Evolutionary conservation across 1,284 basidiomycete genomes (phyloP).

Genomic region (Inonotus hispidus): DNA sequence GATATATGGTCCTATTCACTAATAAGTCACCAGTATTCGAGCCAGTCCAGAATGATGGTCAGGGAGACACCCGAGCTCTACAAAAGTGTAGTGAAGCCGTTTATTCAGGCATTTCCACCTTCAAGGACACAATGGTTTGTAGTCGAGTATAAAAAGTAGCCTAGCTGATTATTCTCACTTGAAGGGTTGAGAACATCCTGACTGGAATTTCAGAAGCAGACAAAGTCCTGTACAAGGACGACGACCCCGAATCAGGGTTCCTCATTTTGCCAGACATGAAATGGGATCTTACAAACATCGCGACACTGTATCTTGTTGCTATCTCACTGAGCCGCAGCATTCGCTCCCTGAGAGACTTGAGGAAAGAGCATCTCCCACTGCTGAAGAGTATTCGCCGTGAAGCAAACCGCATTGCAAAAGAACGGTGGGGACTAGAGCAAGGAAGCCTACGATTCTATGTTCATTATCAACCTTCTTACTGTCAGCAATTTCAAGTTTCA

Average conservation of each 20-base stretch:
- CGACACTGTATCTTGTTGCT: conserved; percentile 72
- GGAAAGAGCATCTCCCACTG: conserved; percentile 58
- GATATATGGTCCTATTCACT: not conserved
- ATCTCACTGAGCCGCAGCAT: conserved; percentile 56
- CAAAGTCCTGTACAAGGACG: conserved; percentile 65
- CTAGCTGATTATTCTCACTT: not conserved
- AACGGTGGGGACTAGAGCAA: conserved; percentile 55
- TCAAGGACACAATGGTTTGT: conserved; percentile 77
- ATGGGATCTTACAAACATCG: conserved; percentile 80
- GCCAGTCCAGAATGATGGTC: conserved; percentile 69
- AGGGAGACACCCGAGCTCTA: conserved; percentile 79
- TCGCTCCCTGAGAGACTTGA: conserved; percentile 68
- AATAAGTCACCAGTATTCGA: conserved; percentile 57
- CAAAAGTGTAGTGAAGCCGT: conserved; percentile 65
- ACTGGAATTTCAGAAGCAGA: conserved; percentile 76
- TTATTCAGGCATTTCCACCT: conserved; percentile 68
- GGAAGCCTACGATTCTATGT: conserved; percentile 77
- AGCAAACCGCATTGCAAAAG: conserved; percentile 46
- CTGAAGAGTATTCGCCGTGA: conserved; percentile 61
- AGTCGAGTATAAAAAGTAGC: not conserved
- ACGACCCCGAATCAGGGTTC: conserved; percentile 54
- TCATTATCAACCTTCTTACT: conserved; percentile 96
- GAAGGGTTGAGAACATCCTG: conserved; percentile 86
- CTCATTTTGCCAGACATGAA: conserved; percentile 90
- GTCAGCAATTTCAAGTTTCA: conserved; percentile 42